Conservation (phyloP, 352 stramenopile genomes). For the Albugo candida region DNA sequence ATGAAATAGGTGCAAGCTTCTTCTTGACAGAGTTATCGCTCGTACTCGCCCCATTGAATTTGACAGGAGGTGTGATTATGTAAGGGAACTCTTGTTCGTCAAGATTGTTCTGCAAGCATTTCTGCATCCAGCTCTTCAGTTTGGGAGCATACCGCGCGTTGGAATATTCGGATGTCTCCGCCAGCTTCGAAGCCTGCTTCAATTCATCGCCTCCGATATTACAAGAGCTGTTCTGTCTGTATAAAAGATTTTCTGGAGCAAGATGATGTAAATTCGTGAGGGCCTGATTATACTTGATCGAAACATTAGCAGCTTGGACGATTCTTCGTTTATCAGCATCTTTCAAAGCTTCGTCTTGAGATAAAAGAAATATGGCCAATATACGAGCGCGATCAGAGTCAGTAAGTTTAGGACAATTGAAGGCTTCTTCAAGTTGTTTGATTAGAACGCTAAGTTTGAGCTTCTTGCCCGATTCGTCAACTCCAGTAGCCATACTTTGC, state of each 20-base stretch:
- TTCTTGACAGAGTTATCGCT: constrained; percentile 20
- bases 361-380: constrained; percentile 84
- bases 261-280: constrained; percentile 54
- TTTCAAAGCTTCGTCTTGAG: constrained; percentile 72
- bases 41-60: constrained; percentile 10
- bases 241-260: constrained; percentile 16
- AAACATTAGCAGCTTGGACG: constrained; percentile 66
- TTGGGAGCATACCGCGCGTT: constrained; percentile 60
- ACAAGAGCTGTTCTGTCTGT: constrained; percentile 49
- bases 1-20: constrained; percentile 32
- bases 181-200: constrained; percentile 45
- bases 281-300: constrained; percentile 32
- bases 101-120: constrained; percentile 39
- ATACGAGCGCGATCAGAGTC: constrained; percentile 80
- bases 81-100: constrained; percentile 57
- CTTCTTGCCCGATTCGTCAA: constrained; percentile 84
- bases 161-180: constrained; percentile 45
- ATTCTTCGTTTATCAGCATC: constrained; percentile 73
- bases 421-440: constrained; percentile 76
- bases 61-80: constrained; percentile 51
- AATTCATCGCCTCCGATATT: constrained; percentile 29
- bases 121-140: constrained; percentile 36
- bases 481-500: constrained; percentile 87
- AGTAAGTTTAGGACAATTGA: constrained; percentile 60
- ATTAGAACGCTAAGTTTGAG: constrained; percentile 70